A percentile compares a stretch with the other conserved stretches of the same genome.
Conservation (phyloP, 2,329 filamentous ascomycete species). For the Aspergillus proliferans region DNA sequence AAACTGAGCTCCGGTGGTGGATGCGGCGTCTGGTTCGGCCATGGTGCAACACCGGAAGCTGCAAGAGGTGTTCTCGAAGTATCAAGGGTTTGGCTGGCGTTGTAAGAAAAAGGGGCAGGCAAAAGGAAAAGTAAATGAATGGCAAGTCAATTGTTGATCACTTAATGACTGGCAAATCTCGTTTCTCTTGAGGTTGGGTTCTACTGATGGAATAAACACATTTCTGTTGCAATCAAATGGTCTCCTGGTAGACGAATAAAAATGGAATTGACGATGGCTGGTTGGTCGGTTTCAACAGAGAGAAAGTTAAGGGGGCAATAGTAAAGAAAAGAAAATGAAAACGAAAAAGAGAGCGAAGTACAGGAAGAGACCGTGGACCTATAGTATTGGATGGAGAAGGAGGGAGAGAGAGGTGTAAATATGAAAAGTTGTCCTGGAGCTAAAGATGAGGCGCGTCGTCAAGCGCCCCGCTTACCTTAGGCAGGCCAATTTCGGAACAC, state of each 20-base stretch:
- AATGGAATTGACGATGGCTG: neutral
- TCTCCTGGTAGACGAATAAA: too few species aligned
- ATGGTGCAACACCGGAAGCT: constrained; percentile 14
- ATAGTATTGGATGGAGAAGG: neutral
- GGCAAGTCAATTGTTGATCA: neutral
- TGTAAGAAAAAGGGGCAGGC: constrained; percentile 5
- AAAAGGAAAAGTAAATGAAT: constrained; percentile 8
- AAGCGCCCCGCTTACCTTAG: constrained; percentile 7
- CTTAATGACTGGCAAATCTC: too few species aligned
- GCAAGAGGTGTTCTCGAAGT: neutral
- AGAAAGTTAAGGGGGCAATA: neutral
- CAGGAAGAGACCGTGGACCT: neutral
- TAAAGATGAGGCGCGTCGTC: constrained; percentile 7
- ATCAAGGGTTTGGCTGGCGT: neutral
- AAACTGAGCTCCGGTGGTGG: constrained; percentile 29
- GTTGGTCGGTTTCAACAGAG: neutral
- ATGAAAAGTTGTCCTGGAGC: constrained; percentile 17
- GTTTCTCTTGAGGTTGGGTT: neutral
- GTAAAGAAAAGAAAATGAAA: neutral
- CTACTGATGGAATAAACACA: neutral
- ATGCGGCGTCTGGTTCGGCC: constrained; percentile 27
- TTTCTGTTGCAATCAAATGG: neutral
- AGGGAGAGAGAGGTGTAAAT: constrained; percentile 1
- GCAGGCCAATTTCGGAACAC: neutral
- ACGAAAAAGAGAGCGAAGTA: neutral